A percentile compares a stretch with the other conserved stretches of the same genome.
These are phyloP conservation scores for Annulohypoxylon truncatum DNA, from an alignment of 2,329 filamentous ascomycete genomes.

Conservation along the genomic window DNA sequence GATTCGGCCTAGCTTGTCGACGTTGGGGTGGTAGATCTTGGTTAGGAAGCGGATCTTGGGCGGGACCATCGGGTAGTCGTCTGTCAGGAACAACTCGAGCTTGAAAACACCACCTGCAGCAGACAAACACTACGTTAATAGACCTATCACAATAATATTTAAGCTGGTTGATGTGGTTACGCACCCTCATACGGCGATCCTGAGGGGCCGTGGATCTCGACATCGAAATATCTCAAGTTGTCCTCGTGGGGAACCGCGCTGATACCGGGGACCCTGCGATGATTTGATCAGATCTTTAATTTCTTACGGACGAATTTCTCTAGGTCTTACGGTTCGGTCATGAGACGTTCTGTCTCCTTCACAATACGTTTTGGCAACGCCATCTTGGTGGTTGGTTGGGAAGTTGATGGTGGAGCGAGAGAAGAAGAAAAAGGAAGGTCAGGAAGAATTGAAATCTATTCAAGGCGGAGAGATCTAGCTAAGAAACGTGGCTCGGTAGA, in stretches of 20 bases:
- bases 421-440: background rate
- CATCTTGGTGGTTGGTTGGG: conserved; percentile 57
- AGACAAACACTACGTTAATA: background rate
- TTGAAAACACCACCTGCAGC: conserved; percentile 83
- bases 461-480: background rate
- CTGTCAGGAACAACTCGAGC: conserved; percentile 95
- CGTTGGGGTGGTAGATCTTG: conserved; percentile 99
- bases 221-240: conserved; percentile 97
- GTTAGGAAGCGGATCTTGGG: conserved; percentile 98
- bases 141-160: background rate
- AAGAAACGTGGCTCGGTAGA: background rate
- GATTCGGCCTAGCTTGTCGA: conserved; percentile 96
- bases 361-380: conserved; percentile 95
- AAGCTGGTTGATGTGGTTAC: conserved; percentile 37
- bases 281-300: conserved; percentile 9
- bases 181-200: conserved; percentile 95
- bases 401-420: background rate
- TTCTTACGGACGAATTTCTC: background rate
- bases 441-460: background rate
- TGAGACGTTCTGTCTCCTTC: conserved; percentile 97
- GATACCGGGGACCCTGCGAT: conserved; percentile 87
- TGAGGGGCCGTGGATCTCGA: conserved; percentile 91
- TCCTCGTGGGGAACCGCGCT: conserved; percentile 96
- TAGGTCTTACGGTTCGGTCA: conserved; percentile 86
- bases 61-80: conserved; percentile 99